Evolutionary conservation across 2,329 filamentous ascomycete species (phyloP).

Genomic region (Fusarium pseudocircinatum): DNA sequence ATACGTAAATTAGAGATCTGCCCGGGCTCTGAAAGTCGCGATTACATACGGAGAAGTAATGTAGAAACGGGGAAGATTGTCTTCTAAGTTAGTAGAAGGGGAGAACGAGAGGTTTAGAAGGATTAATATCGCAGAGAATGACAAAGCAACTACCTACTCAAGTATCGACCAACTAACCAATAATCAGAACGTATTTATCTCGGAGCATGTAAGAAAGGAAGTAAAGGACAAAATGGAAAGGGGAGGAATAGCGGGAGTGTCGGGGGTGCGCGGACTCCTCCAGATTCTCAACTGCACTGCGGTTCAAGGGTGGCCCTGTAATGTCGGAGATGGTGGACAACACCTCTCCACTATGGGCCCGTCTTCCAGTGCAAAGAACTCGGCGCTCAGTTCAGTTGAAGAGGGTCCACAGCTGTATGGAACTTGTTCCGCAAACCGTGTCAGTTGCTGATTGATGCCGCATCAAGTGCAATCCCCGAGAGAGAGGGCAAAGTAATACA

Average conservation of each 20-base stretch:
- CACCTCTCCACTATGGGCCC: conserved; percentile 33
- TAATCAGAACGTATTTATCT: neutral
- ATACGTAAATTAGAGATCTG: conserved; percentile 26
- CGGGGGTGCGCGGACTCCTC: conserved; percentile 34
- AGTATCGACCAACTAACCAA: neutral
- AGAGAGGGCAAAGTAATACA: conserved; percentile 1
- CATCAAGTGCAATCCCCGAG: conserved; percentile 33
- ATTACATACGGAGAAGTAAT: neutral
- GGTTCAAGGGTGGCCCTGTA: conserved; percentile 26
- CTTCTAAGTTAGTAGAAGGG: neutral
- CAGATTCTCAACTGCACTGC: conserved; percentile 34
- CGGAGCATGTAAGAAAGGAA: conserved; percentile 2
- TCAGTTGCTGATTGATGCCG: conserved; percentile 36
- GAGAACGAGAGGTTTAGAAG: neutral
- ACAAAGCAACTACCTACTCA: neutral
- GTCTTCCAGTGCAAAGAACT: conserved; percentile 25
- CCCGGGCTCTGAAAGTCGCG: neutral
- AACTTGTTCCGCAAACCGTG: conserved; percentile 15
- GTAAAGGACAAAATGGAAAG: conserved; percentile 4
- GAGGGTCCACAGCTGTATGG: conserved; percentile 21
- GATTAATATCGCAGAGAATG: neutral
- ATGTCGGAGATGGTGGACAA: conserved; percentile 40
- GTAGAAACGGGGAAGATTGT: neutral
- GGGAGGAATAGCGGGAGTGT: conserved; percentile 26
- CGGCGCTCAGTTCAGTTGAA: conserved; percentile 22